These are phyloP conservation scores for Infundibulicybe gibba DNA, from an alignment of 768 basidiomycete species.

Conservation along the genomic window DNA sequence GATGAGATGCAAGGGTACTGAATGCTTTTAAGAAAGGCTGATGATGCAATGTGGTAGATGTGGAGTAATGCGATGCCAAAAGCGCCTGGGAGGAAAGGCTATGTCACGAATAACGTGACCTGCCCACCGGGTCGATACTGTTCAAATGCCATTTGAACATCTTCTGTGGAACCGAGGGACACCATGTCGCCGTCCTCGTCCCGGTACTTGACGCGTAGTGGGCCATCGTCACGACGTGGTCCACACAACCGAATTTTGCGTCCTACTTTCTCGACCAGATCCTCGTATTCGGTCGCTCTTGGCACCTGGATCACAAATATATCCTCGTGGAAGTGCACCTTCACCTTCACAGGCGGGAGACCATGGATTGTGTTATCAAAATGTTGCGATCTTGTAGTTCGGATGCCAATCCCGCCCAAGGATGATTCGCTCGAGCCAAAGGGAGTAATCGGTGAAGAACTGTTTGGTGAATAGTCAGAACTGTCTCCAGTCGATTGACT, in stretches of 20 bases:
- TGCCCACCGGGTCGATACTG: constrained; percentile 75
- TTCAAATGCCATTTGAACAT: constrained; percentile 94
- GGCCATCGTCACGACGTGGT: constrained; percentile 73
- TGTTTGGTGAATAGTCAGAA: constrained; percentile 83
- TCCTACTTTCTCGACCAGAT: constrained; percentile 86
- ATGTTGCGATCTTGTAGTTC: constrained; percentile 50
- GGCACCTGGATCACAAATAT: constrained; percentile 93
- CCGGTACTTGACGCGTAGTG: constrained; percentile 81
- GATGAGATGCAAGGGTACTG: not conserved
- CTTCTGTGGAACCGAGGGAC: constrained; percentile 84
- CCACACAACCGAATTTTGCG: constrained; percentile 93
- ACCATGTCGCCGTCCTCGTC: constrained; percentile 94
- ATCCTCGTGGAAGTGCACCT: constrained; percentile 93
- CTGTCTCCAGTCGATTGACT: constrained; percentile 75
- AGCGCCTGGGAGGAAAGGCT: constrained; percentile 18
- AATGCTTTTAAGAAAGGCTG: constrained; percentile 1
- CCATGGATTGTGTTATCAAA: constrained; percentile 27
- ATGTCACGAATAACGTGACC: constrained; percentile 79
- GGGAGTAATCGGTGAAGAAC: constrained; percentile 83
- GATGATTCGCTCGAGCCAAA: constrained; percentile 90
- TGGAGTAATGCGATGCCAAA: not conserved
- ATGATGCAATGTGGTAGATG: constrained; percentile 8
- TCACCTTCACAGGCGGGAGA: constrained; percentile 72
- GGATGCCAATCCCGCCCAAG: constrained; percentile 53
- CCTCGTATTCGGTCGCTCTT: constrained; percentile 70